phyloP scores from a whole-genome alignment of 495 filamentous ascomycete species.

The Hypoxylon trugodes region DNA sequence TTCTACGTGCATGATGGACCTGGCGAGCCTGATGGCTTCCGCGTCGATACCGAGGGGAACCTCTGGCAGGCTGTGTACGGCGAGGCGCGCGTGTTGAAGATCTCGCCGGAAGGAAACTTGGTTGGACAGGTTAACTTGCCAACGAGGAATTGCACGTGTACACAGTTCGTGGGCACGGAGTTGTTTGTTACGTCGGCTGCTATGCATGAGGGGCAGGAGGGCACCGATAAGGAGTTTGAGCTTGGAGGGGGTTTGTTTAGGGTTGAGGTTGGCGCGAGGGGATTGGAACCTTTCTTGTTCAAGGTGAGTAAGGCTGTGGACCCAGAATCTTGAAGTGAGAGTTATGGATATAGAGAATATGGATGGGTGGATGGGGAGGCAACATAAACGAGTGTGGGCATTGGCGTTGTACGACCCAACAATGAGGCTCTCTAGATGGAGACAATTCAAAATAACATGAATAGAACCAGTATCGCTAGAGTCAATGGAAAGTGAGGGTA shows the following conservation, averaged over 20 bases:
- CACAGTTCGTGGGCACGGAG: conserved; percentile 75
- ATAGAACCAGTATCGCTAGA: background rate
- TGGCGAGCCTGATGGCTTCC: conserved; percentile 77
- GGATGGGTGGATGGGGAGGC: too few relatives aligned
- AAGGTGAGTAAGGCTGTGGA: conserved; percentile 44
- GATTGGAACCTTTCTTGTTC: conserved; percentile 66
- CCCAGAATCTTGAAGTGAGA: background rate
- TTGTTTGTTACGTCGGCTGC: conserved; percentile 77
- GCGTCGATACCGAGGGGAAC: conserved; percentile 74
- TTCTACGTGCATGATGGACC: conserved; percentile 70
- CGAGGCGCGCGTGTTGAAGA: conserved; percentile 71
- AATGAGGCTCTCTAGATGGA: too few relatives aligned
- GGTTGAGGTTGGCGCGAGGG: conserved; percentile 72
- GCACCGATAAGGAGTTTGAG: conserved; percentile 65
- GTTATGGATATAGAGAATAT: too few relatives aligned
- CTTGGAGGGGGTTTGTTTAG: conserved; percentile 72
- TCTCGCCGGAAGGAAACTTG: conserved; percentile 69
- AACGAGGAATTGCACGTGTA: conserved; percentile 75
- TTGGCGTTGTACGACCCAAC: too few relatives aligned
- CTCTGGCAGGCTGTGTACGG: conserved; percentile 84
- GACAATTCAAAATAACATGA: too few relatives aligned
- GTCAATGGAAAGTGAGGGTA: background rate
- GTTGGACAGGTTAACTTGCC: conserved; percentile 72
- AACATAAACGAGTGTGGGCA: too few relatives aligned
- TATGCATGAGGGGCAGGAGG: conserved; percentile 64